phyloP scores from a whole-genome alignment of 495 filamentous ascomycete genomes.

The Penicillium arizonense region DNA sequence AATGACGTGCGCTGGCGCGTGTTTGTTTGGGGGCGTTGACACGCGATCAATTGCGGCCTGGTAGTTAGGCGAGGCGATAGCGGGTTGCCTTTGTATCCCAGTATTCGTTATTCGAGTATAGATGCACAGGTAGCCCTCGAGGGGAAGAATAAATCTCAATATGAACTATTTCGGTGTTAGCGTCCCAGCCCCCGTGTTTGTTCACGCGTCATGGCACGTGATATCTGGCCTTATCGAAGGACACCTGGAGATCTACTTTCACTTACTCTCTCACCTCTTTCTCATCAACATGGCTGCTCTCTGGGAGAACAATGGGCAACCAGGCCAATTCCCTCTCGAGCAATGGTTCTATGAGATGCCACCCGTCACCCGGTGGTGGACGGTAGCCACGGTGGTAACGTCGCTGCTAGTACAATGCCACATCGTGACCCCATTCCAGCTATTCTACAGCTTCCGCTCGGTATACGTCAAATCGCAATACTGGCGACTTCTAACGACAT shows the following conservation, averaged over 20 bases:
- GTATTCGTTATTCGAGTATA: too few relatives aligned
- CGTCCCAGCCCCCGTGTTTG: slow-evolving; percentile 11
- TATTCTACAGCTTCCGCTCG: slow-evolving; percentile 93
- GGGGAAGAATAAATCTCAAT: neutral
- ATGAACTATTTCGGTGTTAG: slow-evolving; percentile 7
- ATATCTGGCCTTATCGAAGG: slow-evolving; percentile 4
- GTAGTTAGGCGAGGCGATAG: too few relatives aligned
- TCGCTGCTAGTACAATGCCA: slow-evolving; percentile 90
- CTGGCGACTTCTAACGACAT: slow-evolving; percentile 92
- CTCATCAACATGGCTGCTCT: slow-evolving; percentile 37
- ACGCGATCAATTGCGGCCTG: slow-evolving; percentile 1
- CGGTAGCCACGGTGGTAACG: slow-evolving; percentile 84
- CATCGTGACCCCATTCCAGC: slow-evolving; percentile 84
- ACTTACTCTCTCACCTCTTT: slow-evolving; percentile 2
- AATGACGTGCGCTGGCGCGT: neutral
- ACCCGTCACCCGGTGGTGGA: slow-evolving; percentile 93
- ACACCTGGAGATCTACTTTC: neutral
- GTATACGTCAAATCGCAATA: slow-evolving; percentile 94
- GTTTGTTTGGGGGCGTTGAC: neutral
- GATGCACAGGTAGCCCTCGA: too few relatives aligned
- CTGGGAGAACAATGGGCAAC: slow-evolving; percentile 51
- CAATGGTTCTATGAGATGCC: slow-evolving; percentile 99
- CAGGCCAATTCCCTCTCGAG: slow-evolving; percentile 79
- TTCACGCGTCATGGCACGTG: slow-evolving; percentile 2
- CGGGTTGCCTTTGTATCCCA: too few relatives aligned